Evolutionary conservation across 192 early-diverging fungal species (phyloP).

Genomic region (Mortierella hygrophila): DNA sequence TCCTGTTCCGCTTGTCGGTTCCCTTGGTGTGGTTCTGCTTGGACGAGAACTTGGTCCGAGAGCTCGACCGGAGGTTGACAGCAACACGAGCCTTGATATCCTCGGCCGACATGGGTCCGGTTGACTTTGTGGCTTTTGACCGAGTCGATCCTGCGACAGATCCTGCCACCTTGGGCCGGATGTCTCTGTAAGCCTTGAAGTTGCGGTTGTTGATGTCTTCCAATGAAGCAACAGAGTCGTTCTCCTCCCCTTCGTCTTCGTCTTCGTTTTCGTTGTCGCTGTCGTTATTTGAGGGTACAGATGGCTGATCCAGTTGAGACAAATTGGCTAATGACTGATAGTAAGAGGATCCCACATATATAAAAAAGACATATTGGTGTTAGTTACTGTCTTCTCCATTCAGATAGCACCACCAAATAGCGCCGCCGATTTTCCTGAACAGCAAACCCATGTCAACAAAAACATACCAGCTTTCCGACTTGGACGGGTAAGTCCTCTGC

Average conservation of each 20-base stretch:
- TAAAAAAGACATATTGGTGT: conserved; percentile 1
- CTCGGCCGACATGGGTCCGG: conserved; percentile 51
- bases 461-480: conserved; percentile 40
- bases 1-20: conserved; percentile 64
- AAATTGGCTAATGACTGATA: conserved; percentile 46
- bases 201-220: conserved; percentile 61
- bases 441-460: neutral
- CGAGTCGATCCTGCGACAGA: conserved; percentile 48
- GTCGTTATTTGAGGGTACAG: conserved; percentile 26
- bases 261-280: conserved; percentile 50
- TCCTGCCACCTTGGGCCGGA: conserved; percentile 32
- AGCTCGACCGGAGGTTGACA: conserved; percentile 44
- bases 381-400: neutral
- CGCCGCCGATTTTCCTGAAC: neutral
- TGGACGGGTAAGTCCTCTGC: conserved; percentile 30
- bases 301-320: conserved; percentile 36
- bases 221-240: conserved; percentile 50
- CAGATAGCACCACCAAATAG: neutral
- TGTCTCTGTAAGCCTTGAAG: conserved; percentile 66
- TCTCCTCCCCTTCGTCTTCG: conserved; percentile 49
- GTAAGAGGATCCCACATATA: neutral
- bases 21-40: conserved; percentile 66
- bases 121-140: conserved; percentile 37
- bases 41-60: conserved; percentile 40
- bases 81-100: conserved; percentile 69